Evolutionary conservation across 139 green algal genomes (phyloP), one percentile per base, ranked within the genome.

Genomic region (Coelastrella sp.): DNA sequence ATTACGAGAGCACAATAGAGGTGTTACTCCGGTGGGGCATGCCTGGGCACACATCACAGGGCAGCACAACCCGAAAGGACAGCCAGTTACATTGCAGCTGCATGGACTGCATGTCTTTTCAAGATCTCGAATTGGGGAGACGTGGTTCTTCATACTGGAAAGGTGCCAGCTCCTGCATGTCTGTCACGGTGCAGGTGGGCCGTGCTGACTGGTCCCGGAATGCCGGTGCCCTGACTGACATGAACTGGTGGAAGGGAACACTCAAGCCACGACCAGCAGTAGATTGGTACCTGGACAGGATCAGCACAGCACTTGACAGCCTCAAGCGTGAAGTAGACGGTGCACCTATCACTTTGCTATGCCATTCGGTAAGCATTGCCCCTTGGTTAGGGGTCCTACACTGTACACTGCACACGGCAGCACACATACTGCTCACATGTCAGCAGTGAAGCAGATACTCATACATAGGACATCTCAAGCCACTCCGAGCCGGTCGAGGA

Each of bases 251-350:
- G 98, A 90, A 85, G 47, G 98, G 98, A 6, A 98, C 95, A 2
- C 93, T 99, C 5, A 94, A 96, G 83, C 98, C 98, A 5, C 90
- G 98, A 57, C 98, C 98, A 20, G 97, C 97, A 5, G 97, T 99
- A 3, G 95, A 99, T 93, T 99, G 98, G 96, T 98, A 98, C 85
- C 90, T 99, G 85, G 65, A 95, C 0, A 89, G 93, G 0, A 93
- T 98, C 14, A 85, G 92, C 7, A 66, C 86, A 17, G 95, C 97
- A 5, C 92, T 98, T 71, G 93, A 96, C 16, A 79, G 79, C 8
- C 92, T 96, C 3, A 96, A 97, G 84, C 74, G 86, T 0, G 71
- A 90, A 58, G 92, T 86, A 16, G 92, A 93, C 68, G 95, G 91
- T 10, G 94, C 90, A 4, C 94, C 95, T 7, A 91, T 99, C 57